phyloP scores from a whole-genome alignment of 306 rosid species.

The Dryas octopetala region DNA sequence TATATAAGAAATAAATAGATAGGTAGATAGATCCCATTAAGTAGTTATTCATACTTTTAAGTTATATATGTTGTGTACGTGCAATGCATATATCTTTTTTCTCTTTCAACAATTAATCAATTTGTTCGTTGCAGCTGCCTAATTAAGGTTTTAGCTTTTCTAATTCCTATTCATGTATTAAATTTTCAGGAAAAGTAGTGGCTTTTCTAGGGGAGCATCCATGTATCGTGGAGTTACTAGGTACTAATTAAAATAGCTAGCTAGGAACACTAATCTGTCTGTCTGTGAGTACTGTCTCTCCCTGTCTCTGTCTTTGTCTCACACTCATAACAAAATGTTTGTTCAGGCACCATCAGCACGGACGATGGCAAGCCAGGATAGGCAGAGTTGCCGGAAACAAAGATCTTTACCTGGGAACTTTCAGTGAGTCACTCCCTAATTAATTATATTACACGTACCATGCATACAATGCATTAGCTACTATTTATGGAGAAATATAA shows the following conservation, averaged over 20 bases:
- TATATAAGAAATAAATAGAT: not conserved
- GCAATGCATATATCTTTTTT: not conserved
- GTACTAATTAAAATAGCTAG: constrained; percentile 29
- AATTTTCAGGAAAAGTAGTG: constrained; percentile 89
- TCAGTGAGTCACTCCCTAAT: constrained; percentile 54
- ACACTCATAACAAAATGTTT: constrained; percentile 10
- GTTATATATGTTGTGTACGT: too few relatives aligned
- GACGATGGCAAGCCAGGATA: constrained; percentile 99
- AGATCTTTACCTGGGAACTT: constrained; percentile 97
- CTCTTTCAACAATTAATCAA: too few relatives aligned
- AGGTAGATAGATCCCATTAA: not conserved
- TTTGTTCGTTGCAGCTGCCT: not conserved
- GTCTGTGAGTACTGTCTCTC: not conserved
- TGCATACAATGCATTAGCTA: not conserved
- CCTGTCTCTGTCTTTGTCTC: not conserved
- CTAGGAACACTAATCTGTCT: not conserved
- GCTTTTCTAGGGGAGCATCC: constrained; percentile 97
- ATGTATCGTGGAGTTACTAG: constrained; percentile 99
- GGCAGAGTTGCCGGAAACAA: constrained; percentile 99
- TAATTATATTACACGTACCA: not conserved
- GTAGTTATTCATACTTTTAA: not conserved
- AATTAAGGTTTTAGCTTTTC: not conserved
- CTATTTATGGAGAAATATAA: not conserved
- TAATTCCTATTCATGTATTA: not conserved
- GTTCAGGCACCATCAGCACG: constrained; percentile 95